Evolutionary conservation across 1,139 yeast species (phyloP).

Genomic region (Sugiyamaella sp.): DNA sequence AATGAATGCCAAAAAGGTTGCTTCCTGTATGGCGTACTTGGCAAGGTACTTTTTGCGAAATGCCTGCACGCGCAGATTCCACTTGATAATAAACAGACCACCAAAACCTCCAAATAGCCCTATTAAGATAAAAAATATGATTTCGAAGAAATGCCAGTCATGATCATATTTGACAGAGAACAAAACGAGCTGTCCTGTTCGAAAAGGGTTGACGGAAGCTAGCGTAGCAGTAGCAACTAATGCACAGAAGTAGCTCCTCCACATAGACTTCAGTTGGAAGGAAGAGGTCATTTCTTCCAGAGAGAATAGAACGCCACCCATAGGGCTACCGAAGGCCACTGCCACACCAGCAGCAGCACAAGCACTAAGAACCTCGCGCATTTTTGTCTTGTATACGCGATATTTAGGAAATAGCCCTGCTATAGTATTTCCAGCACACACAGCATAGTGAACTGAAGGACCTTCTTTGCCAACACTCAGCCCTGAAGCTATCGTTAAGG

Average conservation of each 20-base stretch:
- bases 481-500: slow-evolving; percentile 84
- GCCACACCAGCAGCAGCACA: slow-evolving; percentile 95
- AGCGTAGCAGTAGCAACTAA: slow-evolving; percentile 83
- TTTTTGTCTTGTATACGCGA: slow-evolving; percentile 44
- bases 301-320: slow-evolving; percentile 90
- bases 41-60: slow-evolving; percentile 73
- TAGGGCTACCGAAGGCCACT: slow-evolving; percentile 92
- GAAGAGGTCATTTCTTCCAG: slow-evolving; percentile 75
- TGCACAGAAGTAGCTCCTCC: slow-evolving; percentile 93
- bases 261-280: slow-evolving; percentile 76
- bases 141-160: slow-evolving; percentile 85
- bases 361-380: slow-evolving; percentile 69
- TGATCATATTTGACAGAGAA: slow-evolving; percentile 86
- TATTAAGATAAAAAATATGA: slow-evolving; percentile 73
- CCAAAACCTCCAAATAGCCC: slow-evolving; percentile 93
- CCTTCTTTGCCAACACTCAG: slow-evolving; percentile 84
- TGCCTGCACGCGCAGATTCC: slow-evolving; percentile 75
- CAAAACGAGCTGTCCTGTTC: slow-evolving; percentile 91
- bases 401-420: slow-evolving; percentile 57
- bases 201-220: slow-evolving; percentile 75
- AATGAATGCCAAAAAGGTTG: slow-evolving; percentile 61
- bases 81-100: slow-evolving; percentile 79
- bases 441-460: slow-evolving; percentile 85
- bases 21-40: slow-evolving; percentile 68
- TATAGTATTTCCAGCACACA: slow-evolving; percentile 72